Conservation (phyloP, 257 asterid genomes). For the Verbena officinalis region DNA sequence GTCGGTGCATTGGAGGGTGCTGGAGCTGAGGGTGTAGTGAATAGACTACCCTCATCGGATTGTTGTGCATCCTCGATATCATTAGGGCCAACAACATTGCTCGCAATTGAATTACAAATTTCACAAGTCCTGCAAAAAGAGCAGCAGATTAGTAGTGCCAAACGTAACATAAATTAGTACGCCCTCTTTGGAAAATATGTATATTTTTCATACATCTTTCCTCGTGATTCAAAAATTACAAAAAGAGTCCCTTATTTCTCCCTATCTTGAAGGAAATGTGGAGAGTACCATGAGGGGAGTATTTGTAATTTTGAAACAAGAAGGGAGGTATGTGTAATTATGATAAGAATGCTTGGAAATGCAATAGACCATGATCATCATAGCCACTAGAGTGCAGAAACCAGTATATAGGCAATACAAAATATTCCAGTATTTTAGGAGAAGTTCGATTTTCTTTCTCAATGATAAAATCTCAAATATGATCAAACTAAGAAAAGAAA, state of each 20-base stretch:
- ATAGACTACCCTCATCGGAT: not conserved
- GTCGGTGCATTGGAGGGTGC: constrained; percentile 32
- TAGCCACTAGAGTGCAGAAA: too few species aligned
- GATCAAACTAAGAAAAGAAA: not conserved
- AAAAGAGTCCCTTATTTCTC: too few species aligned
- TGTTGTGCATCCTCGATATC: constrained; percentile 44
- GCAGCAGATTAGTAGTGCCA: not conserved
- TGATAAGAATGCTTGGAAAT: not conserved
- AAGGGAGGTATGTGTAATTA: too few species aligned
- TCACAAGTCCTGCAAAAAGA: constrained; percentile 64
- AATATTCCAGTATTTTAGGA: too few species aligned
- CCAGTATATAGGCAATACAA: too few species aligned
- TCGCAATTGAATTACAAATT: constrained; percentile 63
- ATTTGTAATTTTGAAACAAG: not conserved
- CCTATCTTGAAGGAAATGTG: too few species aligned
- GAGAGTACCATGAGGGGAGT: too few species aligned
- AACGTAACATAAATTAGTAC: too few species aligned
- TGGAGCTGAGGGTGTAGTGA: constrained; percentile 30
- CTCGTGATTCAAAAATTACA: too few species aligned
- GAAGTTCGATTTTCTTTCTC: not conserved
- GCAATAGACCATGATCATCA: not conserved
- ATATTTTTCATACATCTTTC: too few species aligned
- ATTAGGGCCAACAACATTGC: constrained; percentile 51
- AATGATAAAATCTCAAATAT: not conserved
- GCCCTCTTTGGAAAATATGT: too few species aligned